Percentiles rank a stretch among this genome's conserved stretches.
These are phyloP conservation scores for Phlebopus sp. DNA, from an alignment of 1,284 basidiomycete species.

Conservation along the genomic window DNA sequence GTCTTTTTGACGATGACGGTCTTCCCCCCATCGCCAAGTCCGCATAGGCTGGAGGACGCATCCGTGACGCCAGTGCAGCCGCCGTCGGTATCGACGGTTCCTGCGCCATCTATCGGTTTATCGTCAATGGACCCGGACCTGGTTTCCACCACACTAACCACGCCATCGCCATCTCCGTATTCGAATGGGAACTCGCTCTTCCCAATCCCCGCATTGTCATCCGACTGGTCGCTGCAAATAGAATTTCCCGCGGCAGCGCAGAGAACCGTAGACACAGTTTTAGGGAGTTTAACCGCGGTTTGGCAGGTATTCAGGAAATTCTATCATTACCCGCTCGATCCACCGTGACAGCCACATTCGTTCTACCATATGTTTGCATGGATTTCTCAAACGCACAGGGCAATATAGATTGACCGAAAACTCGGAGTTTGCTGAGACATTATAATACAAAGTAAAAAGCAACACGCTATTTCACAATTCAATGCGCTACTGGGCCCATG, in stretches of 20 bases:
- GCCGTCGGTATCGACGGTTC: no score
- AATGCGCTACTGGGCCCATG: constrained; percentile 34
- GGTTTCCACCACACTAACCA: constrained; percentile 12
- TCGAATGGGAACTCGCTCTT: constrained; percentile 18
- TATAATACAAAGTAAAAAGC: not conserved
- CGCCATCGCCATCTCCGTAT: constrained; percentile 14
- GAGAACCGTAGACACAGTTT: constrained; percentile 31
- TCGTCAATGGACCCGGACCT: constrained; percentile 6
- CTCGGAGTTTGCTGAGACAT: no score
- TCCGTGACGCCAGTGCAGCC: constrained; percentile 8
- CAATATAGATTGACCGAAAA: no score
- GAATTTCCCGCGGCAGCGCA: constrained; percentile 26
- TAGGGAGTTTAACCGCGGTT: constrained; percentile 38
- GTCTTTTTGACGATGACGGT: constrained; percentile 36
- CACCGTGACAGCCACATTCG: constrained; percentile 31
- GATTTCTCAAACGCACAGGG: not conserved
- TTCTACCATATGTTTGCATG: not conserved
- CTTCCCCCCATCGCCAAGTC: constrained; percentile 11
- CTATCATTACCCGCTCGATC: constrained; percentile 58
- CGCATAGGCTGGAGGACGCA: not conserved
- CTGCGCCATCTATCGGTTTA: constrained; percentile 4
- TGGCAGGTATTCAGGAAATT: constrained; percentile 48
- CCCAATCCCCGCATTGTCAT: constrained; percentile 13
- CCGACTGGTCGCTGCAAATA: constrained; percentile 30
- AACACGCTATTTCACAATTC: not conserved